Base-by-base conservation (phyloP, 108 stramenopile genomes). In the Fragilaria crotonensis region DNA sequence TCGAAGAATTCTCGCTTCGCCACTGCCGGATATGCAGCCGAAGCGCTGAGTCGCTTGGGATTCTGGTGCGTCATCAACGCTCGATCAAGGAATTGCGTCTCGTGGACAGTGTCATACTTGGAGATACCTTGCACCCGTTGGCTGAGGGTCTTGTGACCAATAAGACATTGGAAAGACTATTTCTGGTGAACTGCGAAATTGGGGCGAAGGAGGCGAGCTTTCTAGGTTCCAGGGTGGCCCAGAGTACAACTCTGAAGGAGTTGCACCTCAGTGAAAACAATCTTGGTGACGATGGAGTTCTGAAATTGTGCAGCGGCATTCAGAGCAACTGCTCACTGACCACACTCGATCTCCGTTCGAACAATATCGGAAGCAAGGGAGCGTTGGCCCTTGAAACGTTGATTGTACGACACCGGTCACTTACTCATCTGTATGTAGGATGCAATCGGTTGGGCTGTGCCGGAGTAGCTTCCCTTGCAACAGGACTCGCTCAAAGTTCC, bases 1-100 rank as follows among this genome's bases (percentile, higher is more conserved):
- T 68, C 11, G 31, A 52, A 21, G 67, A 68, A 30, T 31, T 68
- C 26, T 52, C 49, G 54, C 29, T 68, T 25, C 59, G 67, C 17
- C 59, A 68, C 36, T 52, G 59, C 32, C 52, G 33, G 9, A 29
- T 68, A 5, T 62, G 59, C 33, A 20, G 26, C 1, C 33, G 21
- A 27, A 54, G 59, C 41, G 50, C 59, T 5, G 30, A 49, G 7
- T 30, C 29, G 3, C 33, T 68, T 17, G 41, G 27, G 4, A 20
- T 5, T 1, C 33, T 60, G 1, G 0, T 60, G 0, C 9, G 1
- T 1, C 25, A 5, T 4, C 25, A 68, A 44, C 17, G 33, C 25
- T 25, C 23, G 11, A 20, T 68, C 20, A 50, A 54, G 30, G 67
- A 68, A 30, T 18, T 68, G 5, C 59, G 67, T 19, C 28, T 68